Evolutionary conservation across 257 asterid species (phyloP).

Genomic region (Fraxinus americana): DNA sequence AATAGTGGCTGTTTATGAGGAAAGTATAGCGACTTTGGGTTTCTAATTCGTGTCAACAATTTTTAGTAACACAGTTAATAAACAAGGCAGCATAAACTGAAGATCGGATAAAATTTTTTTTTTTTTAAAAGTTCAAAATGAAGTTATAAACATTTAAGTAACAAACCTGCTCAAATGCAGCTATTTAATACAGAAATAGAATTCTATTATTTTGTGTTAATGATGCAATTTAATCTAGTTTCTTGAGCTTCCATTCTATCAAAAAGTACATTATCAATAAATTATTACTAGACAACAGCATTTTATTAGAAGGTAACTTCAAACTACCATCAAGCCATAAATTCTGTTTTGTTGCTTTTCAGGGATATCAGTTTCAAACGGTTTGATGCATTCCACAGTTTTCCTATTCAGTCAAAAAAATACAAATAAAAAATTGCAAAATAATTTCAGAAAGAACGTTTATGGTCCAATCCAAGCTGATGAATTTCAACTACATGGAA

Average conservation of each 20-base stretch:
- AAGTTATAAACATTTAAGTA: not conserved
- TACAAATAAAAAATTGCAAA: not conserved
- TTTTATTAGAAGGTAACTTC: too few relatives aligned
- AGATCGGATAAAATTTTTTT: not conserved
- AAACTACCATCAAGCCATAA: too few relatives aligned
- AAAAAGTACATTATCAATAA: not conserved
- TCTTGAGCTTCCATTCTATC: not conserved
- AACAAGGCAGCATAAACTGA: not conserved
- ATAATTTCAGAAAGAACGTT: not conserved
- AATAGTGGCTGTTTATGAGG: not conserved
- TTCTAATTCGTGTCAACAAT: not conserved
- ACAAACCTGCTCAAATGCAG: not conserved
- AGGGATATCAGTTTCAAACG: not conserved
- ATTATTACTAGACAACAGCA: too few relatives aligned
- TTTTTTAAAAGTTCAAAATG: not conserved
- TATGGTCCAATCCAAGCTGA: not conserved
- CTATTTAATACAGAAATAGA: not conserved
- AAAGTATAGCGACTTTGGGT: not conserved
- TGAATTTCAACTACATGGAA: constrained; percentile 9
- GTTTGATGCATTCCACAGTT: not conserved
- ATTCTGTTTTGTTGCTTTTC: too few relatives aligned
- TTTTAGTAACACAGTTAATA: not conserved
- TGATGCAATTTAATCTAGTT: not conserved
- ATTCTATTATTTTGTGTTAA: not conserved
- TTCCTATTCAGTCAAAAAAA: not conserved